Evolutionary conservation across 352 stramenopile genomes (phyloP).

Genomic region (Pythium inflatum): DNA sequence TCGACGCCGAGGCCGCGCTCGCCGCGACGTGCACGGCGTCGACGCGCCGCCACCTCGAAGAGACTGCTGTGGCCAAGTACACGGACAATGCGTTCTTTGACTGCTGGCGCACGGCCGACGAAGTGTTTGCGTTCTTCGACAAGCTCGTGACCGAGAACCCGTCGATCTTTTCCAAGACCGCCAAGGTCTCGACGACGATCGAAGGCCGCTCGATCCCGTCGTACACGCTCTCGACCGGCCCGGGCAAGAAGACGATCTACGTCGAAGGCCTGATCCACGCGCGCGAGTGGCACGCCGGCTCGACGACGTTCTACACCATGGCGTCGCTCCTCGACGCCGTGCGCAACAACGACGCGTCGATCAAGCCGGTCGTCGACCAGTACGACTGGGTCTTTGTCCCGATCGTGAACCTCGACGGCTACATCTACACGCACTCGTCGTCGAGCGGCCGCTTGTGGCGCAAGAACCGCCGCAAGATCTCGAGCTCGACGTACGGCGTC

Average conservation of each 20-base stretch:
- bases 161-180: slow-evolving; percentile 33
- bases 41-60: slow-evolving; percentile 25
- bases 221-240: slow-evolving; percentile 38
- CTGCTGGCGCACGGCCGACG: slow-evolving; percentile 38
- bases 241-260: slow-evolving; percentile 34
- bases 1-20: slow-evolving; percentile 9
- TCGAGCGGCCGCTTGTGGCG: slow-evolving; percentile 35
- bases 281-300: slow-evolving; percentile 41
- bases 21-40: slow-evolving; percentile 17
- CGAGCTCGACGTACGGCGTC: slow-evolving; percentile 29
- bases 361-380: slow-evolving; percentile 33
- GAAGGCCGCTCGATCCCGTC: slow-evolving; percentile 32
- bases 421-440: slow-evolving; percentile 33
- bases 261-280: slow-evolving; percentile 41
- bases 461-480: slow-evolving; percentile 38
- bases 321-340: slow-evolving; percentile 36
- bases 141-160: slow-evolving; percentile 36
- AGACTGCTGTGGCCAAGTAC: slow-evolving; percentile 32
- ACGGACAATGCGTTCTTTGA: slow-evolving; percentile 42
- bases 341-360: slow-evolving; percentile 28
- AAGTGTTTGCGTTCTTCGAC: slow-evolving; percentile 38
- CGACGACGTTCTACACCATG: slow-evolving; percentile 36
- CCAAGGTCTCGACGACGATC: slow-evolving; percentile 33
- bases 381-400: slow-evolving; percentile 45
- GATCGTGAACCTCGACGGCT: slow-evolving; percentile 43